These are phyloP conservation scores for Quercus rubra DNA, from an alignment of 306 rosid species.

Conservation along the genomic window DNA sequence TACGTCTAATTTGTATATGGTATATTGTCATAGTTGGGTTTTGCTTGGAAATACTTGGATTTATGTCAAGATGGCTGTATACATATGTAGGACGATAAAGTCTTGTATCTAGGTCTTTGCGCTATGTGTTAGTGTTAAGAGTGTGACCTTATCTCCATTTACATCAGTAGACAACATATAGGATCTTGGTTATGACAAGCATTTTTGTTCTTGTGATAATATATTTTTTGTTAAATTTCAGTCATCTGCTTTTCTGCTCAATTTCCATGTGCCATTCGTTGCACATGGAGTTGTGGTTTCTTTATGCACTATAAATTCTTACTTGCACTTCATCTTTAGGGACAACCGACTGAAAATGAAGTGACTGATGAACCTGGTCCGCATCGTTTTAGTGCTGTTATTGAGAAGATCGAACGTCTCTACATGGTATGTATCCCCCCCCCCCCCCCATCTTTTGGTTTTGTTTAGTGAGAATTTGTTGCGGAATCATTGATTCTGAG, in stretches of 20 bases:
- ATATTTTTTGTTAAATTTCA: background rate
- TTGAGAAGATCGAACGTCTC: conserved; percentile 96
- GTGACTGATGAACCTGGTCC: conserved; percentile 64
- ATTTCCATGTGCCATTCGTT: background rate
- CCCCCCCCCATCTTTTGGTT: background rate
- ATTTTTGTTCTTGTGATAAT: background rate
- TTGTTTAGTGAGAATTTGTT: background rate
- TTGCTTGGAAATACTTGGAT: background rate
- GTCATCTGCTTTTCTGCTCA: background rate
- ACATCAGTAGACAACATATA: background rate
- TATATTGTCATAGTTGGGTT: background rate
- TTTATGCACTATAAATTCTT: background rate
- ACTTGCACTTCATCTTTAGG: conserved; percentile 39
- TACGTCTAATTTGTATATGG: background rate
- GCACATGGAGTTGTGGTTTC: background rate
- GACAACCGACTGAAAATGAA: conserved; percentile 56
- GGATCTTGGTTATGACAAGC: background rate
- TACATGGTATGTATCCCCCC: conserved; percentile 54
- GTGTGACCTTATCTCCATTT: conserved; percentile 1
- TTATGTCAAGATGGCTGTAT: background rate
- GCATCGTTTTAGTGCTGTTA: conserved; percentile 95
- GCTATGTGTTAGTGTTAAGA: conserved; percentile 11
- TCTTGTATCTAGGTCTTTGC: conserved; percentile 2
- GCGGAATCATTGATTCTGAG: conserved; percentile 8
- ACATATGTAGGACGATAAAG: background rate